Conservation (phyloP, 768 basidiomycete genomes). For the Termitomyces sp. region DNA sequence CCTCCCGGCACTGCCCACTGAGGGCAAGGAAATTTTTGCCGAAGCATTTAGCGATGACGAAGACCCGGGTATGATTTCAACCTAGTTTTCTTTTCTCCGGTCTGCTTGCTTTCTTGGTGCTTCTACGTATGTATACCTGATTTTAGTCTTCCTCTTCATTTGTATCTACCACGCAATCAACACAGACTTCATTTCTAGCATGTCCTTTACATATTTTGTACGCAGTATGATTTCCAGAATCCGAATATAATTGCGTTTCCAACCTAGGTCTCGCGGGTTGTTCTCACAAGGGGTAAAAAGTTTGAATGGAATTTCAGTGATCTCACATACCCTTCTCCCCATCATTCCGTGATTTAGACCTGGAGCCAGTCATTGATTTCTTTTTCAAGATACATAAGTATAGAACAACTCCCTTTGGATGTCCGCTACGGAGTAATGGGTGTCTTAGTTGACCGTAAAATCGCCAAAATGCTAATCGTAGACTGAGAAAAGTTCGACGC, state of each 20-base stretch:
- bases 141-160: constrained; percentile 8
- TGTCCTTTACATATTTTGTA: constrained; percentile 3
- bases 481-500: too few relatives aligned
- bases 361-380: too few relatives aligned
- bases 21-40: constrained; percentile 78
- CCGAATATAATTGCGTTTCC: not conserved
- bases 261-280: too few relatives aligned
- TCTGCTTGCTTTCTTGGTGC: constrained; percentile 7
- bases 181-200: constrained; percentile 12
- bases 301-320: too few relatives aligned
- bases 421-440: too few relatives aligned
- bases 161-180: constrained; percentile 9
- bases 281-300: too few relatives aligned
- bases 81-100: constrained; percentile 30
- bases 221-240: constrained; percentile 1
- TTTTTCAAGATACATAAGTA: too few relatives aligned
- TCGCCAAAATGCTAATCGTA: too few relatives aligned
- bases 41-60: constrained; percentile 67
- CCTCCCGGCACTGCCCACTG: constrained; percentile 60
- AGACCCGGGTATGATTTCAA: constrained; percentile 76
- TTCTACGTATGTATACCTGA: constrained; percentile 13
- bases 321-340: too few relatives aligned
- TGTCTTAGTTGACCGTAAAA: too few relatives aligned
- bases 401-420: too few relatives aligned
- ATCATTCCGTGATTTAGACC: too few relatives aligned